Conservation (phyloP, 2,329 filamentous ascomycete genomes). For the Alternaria arbusti region DNA sequence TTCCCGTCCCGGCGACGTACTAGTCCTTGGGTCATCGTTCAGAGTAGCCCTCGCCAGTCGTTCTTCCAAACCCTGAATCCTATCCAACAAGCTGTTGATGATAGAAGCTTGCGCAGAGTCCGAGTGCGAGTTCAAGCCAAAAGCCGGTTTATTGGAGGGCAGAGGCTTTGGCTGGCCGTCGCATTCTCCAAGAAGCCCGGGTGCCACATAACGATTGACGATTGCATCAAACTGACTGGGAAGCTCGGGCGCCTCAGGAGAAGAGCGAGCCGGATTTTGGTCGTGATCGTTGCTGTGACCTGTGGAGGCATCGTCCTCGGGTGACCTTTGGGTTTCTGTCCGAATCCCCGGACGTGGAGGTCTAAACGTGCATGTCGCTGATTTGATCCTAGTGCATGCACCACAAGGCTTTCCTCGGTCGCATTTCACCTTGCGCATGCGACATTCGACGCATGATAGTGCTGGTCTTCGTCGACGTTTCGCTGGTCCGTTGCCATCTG, state of each 20-base stretch:
- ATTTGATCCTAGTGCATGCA: slow-evolving; percentile 12
- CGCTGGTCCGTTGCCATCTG: slow-evolving; percentile 23
- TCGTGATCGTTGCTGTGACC: not conserved
- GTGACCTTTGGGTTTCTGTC: not conserved
- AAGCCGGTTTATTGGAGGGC: not conserved
- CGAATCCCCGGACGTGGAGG: slow-evolving; percentile 11
- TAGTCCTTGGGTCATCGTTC: not conserved
- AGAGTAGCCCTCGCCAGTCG: not conserved
- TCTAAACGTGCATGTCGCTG: slow-evolving; percentile 35
- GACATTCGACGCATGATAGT: slow-evolving; percentile 39
- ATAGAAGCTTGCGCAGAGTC: not conserved
- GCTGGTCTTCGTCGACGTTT: slow-evolving; percentile 36
- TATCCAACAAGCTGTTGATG: slow-evolving; percentile 6
- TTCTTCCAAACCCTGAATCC: slow-evolving; percentile 10
- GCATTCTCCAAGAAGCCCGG: slow-evolving; percentile 19
- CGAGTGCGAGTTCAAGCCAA: slow-evolving; percentile 1
- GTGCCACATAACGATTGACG: slow-evolving; percentile 22
- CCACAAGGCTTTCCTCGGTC: slow-evolving; percentile 31
- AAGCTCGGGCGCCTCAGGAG: not conserved
- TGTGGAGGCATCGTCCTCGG: not conserved
- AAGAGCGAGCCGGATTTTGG: not conserved
- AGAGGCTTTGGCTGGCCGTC: slow-evolving; percentile 5
- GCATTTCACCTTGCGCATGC: slow-evolving; percentile 40
- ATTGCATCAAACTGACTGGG: slow-evolving; percentile 17
- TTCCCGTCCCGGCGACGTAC: not conserved